Percentiles rank a stretch among this genome's conserved stretches.
Conservation (phyloP, 495 filamentous ascomycete genomes). For the Aspergillus carlsbadensis region DNA sequence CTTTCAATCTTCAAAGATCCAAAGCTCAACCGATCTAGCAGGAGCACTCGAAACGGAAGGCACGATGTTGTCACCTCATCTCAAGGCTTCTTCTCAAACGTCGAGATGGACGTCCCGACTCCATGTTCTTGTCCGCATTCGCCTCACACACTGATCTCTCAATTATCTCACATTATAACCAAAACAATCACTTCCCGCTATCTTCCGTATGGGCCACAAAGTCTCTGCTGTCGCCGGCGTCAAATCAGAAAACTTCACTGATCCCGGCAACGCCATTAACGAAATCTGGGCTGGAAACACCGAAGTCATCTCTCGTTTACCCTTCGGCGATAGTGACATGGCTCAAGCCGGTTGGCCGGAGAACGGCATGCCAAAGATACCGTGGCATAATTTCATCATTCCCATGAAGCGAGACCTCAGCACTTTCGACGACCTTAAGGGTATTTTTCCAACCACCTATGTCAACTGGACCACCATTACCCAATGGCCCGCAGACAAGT, state of each 20-base stretch:
- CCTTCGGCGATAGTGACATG: slow-evolving; percentile 37
- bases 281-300: slow-evolving; percentile 37
- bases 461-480: neutral
- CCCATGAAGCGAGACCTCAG: slow-evolving; percentile 28
- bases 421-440: neutral
- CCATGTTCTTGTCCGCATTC: no score
- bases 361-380: slow-evolving; percentile 35
- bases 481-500: neutral
- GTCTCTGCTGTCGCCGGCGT: slow-evolving; percentile 34
- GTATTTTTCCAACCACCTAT: neutral
- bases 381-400: slow-evolving; percentile 45
- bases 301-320: slow-evolving; percentile 38
- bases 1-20: neutral
- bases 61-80: neutral
- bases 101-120: no score
- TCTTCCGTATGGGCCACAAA: slow-evolving; percentile 32
- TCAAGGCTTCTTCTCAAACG: neutral
- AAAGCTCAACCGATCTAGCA: neutral
- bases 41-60: neutral
- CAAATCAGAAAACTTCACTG: slow-evolving; percentile 31
- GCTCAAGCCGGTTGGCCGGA: slow-evolving; percentile 35
- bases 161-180: neutral
- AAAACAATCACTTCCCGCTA: neutral
- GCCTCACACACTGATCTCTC: no score
- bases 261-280: slow-evolving; percentile 40